Evolutionary conservation across 257 asterid species (phyloP), one percentile per base, ranked within the genome.

Genomic region (Ilex asprella): DNA sequence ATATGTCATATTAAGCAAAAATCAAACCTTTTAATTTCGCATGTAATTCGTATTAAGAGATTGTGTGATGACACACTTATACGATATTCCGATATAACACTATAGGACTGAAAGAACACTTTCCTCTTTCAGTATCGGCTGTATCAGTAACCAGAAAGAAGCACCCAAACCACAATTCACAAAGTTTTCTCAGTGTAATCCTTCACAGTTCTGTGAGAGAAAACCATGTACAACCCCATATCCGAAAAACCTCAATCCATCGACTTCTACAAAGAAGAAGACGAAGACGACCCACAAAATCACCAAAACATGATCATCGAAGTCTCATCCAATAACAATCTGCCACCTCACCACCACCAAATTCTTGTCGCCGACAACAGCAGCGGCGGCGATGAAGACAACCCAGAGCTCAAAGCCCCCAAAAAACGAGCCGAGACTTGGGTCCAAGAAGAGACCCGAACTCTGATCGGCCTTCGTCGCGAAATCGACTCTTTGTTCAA

Each of bases 391-490:
- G 52, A 11, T 2, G 52, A 46, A 2, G 52, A 63, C 39, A 71
- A 72, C 70, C 75, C 83, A 1, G 86, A 78, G 52, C 77, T 63
- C 16, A 78, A 68, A 65, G 76, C 74, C 3, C 82, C 95, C 2
- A 91, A 91, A 81, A 91, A 88, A 55, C 74, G 98, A 62, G 96
- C 94, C 12, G 98, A 88, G 74, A 86, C 96, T 13, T 91, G 98
- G 98, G 86, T 73, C 29, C 95, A 78, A 49, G 96, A 88, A 15
- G 98, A 91, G 62, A 91, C 96, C 5, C 75, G 91, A 39, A 65
- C 75, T 12, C 84, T 91, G 16, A 86, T 91, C 11, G 68, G 77
- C 8, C 82, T 84, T 65, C 85, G 98, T 16, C 80, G 85, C 56
- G 95, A 91, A 55, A 81, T 76, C 11, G 96, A 88, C 67, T 65